phyloP scores from a whole-genome alignment of 352 stramenopile genomes.

The Phytophthora brassicae region DNA sequence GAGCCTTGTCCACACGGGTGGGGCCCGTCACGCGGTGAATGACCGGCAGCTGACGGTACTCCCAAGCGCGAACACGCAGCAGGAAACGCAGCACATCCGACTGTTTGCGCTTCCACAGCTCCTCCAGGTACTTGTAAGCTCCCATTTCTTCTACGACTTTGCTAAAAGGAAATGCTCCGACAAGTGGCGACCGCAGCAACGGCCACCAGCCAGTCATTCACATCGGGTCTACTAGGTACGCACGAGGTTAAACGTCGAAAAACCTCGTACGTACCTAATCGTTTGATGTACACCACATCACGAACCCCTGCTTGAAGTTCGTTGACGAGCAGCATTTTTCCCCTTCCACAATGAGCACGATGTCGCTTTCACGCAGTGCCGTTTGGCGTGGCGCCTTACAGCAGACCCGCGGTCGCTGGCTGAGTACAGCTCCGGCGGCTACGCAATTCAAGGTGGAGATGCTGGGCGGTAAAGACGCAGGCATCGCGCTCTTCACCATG shows the following conservation, averaged over 20 bases:
- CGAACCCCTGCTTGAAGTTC: slow-evolving; percentile 15
- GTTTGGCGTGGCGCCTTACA: not conserved
- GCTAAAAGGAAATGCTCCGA: slow-evolving; percentile 33
- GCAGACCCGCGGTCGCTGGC: not conserved
- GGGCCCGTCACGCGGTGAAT: slow-evolving; percentile 94
- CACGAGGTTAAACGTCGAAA: not conserved
- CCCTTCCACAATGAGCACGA: slow-evolving; percentile 9
- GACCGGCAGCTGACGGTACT: slow-evolving; percentile 99
- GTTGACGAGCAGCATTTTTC: not conserved
- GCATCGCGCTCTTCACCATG: slow-evolving; percentile 82
- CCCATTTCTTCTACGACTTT: slow-evolving; percentile 92
- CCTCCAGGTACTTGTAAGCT: slow-evolving; percentile 99
- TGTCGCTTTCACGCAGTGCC: not conserved
- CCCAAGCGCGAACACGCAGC: slow-evolving; percentile 96
- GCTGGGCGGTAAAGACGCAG: slow-evolving; percentile 50
- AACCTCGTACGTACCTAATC: not conserved
- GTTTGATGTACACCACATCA: not conserved
- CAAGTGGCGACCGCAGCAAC: not conserved
- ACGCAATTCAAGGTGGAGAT: slow-evolving; percentile 66
- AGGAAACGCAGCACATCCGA: slow-evolving; percentile 99
- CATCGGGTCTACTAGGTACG: not conserved
- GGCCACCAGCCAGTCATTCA: slow-evolving; percentile 17
- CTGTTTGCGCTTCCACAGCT: slow-evolving; percentile 99
- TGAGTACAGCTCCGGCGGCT: slow-evolving; percentile 18
- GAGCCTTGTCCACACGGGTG: slow-evolving; percentile 99